Evolutionary conservation across 345 rosid species (phyloP), one percentile per base, ranked within the genome.

Genomic region (Toxicodendron radicans): DNA sequence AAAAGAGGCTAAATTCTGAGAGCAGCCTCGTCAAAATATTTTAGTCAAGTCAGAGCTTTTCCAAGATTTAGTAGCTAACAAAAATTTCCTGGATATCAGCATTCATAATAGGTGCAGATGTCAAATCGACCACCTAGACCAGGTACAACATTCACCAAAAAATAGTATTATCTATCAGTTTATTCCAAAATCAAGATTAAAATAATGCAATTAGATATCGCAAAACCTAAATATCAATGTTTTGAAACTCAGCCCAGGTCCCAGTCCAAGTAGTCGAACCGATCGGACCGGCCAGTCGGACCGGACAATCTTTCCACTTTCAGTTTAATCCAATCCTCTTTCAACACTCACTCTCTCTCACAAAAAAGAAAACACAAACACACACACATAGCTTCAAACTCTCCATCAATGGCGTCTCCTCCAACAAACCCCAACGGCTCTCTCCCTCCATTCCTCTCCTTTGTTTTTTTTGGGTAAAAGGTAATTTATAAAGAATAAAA

Each of bases 371-470:
- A 43, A 7, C 27, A 27, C 30, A 27, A 27, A 27, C 30, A 27
- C 30, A 27, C 69, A 27, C 69, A 5, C 32, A 14, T 0, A 18
- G 30, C 35, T 0, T 66, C 52, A 21, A 41, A 33, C 6, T 17
- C 59, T 8, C 23, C 79, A 43, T 20, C 75, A 78, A 90, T 91
- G 97, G 94, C 93, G n/a, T 75, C 93, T 66, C 89, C 89, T 93
- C 10, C 91, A 83, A 33, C 78, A 85, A 70, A 76, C 84, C 7
- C 71, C 87, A 14, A 63, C 65, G 1, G 45, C 74, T 3, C 54
- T 87, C 76, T 86, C 81, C 77, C 54, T 32, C 64, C 62, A 75
- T 61, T 66, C 11, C 20, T 71, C 65, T 17, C 46, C 35, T 12
- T 35, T 0, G 14, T 10, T 35, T 27, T n/a, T n/a, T n/a, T n/a